Evolutionary conservation across 768 basidiomycete genomes (phyloP).

Genomic region (Suillus fuscotomentosus): DNA sequence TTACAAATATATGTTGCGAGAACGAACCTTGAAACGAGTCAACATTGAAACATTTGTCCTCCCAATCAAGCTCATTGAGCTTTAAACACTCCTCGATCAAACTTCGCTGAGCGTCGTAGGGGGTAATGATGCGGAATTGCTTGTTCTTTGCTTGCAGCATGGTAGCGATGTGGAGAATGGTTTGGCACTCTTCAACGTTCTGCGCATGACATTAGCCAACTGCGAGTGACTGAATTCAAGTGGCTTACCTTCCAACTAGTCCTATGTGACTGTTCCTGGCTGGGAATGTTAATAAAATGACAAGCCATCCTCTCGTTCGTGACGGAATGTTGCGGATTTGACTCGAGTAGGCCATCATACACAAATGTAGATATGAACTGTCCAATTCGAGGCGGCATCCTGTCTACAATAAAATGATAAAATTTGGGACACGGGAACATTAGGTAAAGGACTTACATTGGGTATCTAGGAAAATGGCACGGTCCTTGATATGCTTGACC

Average conservation of each 20-base stretch:
- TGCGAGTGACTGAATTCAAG: too few species aligned
- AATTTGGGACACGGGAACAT: conserved; percentile 3
- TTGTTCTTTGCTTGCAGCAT: conserved; percentile 50
- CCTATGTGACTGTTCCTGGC: conserved; percentile 32
- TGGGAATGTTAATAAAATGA: conserved; percentile 59
- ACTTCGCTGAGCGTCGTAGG: conserved; percentile 73
- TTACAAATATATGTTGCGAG: conserved; percentile 4
- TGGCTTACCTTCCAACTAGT: conserved; percentile 35
- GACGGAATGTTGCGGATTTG: conserved; percentile 50
- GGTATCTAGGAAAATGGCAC: conserved; percentile 59
- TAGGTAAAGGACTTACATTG: conserved; percentile 55
- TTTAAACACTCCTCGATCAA: conserved; percentile 58
- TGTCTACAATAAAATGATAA: conserved; percentile 45
- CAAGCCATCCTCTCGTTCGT: conserved; percentile 44
- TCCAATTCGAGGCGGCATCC: conserved; percentile 83
- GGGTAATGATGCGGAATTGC: conserved; percentile 69
- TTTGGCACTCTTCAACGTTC: conserved; percentile 58
- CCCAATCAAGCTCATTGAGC: conserved; percentile 49
- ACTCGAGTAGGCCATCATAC: conserved; percentile 61
- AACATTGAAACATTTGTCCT: conserved; percentile 72
- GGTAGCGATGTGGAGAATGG: conserved; percentile 54
- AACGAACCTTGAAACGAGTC: conserved; percentile 76
- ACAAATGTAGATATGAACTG: conserved; percentile 64
- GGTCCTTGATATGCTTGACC: conserved; percentile 50
- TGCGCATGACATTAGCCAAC: too few species aligned